Conservation (phyloP, 164 flowering plant species). For the Berberis vulgaris region DNA sequence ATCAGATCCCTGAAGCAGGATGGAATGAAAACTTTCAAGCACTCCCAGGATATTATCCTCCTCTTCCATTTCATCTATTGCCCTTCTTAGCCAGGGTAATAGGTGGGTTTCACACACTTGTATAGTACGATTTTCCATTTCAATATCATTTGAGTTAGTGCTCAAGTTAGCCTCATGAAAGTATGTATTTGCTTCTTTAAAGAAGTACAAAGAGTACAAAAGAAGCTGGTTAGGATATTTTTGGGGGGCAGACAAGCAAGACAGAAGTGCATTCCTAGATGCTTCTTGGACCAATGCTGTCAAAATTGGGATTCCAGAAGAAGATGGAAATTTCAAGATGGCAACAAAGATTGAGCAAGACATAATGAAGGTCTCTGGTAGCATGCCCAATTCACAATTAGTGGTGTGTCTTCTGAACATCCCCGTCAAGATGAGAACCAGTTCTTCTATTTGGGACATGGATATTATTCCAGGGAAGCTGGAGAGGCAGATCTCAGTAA, state of each 20-base stretch:
- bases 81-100: constrained; percentile 59
- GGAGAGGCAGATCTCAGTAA: constrained; percentile 45
- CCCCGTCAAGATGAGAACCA: constrained; percentile 40
- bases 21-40: constrained; percentile 60
- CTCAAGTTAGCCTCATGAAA: constrained; percentile 21
- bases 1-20: constrained; percentile 46
- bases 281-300: constrained; percentile 42
- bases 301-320: constrained; percentile 30
- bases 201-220: constrained; percentile 55
- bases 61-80: constrained; percentile 44
- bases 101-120: constrained; percentile 48
- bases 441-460: constrained; percentile 49
- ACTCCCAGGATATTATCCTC: constrained; percentile 61
- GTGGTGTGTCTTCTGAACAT: constrained; percentile 48
- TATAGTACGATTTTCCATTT: constrained; percentile 24
- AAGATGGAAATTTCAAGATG: constrained; percentile 49
- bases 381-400: constrained; percentile 61
- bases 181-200: constrained; percentile 68
- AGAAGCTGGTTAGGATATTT: constrained; percentile 29
- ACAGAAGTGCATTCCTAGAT: constrained; percentile 37
- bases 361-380: constrained; percentile 51
- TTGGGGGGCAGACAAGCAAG: constrained; percentile 32
- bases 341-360: constrained; percentile 61
- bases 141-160: constrained; percentile 12
- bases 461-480: constrained; percentile 72